Evolutionary conservation across 805 yeast genomes (phyloP), one percentile per base, ranked within the genome.

Genomic region (Candida ascalaphidarum): DNA sequence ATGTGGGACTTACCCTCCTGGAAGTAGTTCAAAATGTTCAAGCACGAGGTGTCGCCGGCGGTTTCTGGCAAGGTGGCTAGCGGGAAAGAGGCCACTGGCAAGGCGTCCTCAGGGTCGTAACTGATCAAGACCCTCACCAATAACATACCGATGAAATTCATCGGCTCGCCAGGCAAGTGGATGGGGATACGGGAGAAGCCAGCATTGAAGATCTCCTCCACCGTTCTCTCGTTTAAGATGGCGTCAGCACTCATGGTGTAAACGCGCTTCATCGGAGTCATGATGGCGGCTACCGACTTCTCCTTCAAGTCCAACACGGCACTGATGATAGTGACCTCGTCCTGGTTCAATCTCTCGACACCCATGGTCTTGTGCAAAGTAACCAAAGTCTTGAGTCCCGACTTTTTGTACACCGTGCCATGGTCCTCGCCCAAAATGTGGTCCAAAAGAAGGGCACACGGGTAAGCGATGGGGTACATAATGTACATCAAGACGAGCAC

Each of bases 1-100:
- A 89, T 89, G 56, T 89, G 98, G 2, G 95, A 80, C 55, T 86
- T 88, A 36, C 98, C 98, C 53, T 89, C 96, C 55, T 89, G 98
- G 68, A 92, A 89, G 58, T 89, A 89, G 55, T 89, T 89, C 47
- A 89, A 68, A 40, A 89, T 88, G 55, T 92, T 89, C 48, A 89
- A 65, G 54, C 97, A 89, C 5, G 96, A 85, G 4, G 97, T 88
- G 29, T 81, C 86, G 14, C 84, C 80, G 2, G 81, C 75, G 0
- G 98, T 89, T 58, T 89, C 97, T 0, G 98, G 98, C 25, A 89
- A 67, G 0, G 97, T 92, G 2, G 97, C 97, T 44, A 89, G 67
- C 6, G 97, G 96, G 64, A 89, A 89, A 9, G 86, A 74, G 1
- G 95, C 83, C 17, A 92, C 92, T 0, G 96, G 95, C 30, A 83